These are phyloP conservation scores for Amanita thiersii DNA, from an alignment of 768 basidiomycete species.

Conservation along the genomic window DNA sequence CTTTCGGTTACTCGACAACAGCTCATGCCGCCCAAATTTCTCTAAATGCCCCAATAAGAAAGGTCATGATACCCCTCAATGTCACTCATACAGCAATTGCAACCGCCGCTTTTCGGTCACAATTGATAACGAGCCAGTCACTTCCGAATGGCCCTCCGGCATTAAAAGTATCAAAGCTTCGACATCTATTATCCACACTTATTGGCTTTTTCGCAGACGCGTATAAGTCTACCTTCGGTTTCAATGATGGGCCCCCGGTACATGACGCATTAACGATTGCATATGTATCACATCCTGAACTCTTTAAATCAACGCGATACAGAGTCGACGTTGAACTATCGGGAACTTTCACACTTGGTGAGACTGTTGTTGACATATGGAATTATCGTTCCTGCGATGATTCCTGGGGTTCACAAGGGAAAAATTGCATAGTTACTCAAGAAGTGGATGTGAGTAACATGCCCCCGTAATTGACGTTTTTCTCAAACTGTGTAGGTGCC, in stretches of 20 bases:
- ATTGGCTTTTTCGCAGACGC: constrained; percentile 65
- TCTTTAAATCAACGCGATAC: constrained; percentile 57
- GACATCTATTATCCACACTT: constrained; percentile 68
- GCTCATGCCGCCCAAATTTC: constrained; percentile 84
- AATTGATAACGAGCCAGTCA: constrained; percentile 35
- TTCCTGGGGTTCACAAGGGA: constrained; percentile 65
- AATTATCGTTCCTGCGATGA: constrained; percentile 50
- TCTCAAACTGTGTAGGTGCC: constrained; percentile 34
- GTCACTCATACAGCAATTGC: constrained; percentile 84
- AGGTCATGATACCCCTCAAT: constrained; percentile 78
- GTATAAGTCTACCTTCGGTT: constrained; percentile 73
- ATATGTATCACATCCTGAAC: constrained; percentile 59
- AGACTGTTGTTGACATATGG: constrained; percentile 79
- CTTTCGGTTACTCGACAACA: constrained; percentile 20
- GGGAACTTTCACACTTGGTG: constrained; percentile 59
- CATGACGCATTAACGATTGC: constrained; percentile 83
- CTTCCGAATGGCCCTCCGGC: constrained; percentile 20
- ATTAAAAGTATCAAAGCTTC: constrained; percentile 35
- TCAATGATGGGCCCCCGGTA: constrained; percentile 77
- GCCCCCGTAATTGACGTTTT: background rate
- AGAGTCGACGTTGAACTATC: constrained; percentile 78
- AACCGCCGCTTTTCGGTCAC: constrained; percentile 40
- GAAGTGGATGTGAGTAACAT: constrained; percentile 49
- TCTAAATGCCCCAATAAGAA: constrained; percentile 58
- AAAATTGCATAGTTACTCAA: constrained; percentile 70